These are phyloP conservation scores for Bryoerythrophyllum caledonicum DNA, from an alignment of 225 moss, liverwort and hornwort species.

Conservation along the genomic window DNA sequence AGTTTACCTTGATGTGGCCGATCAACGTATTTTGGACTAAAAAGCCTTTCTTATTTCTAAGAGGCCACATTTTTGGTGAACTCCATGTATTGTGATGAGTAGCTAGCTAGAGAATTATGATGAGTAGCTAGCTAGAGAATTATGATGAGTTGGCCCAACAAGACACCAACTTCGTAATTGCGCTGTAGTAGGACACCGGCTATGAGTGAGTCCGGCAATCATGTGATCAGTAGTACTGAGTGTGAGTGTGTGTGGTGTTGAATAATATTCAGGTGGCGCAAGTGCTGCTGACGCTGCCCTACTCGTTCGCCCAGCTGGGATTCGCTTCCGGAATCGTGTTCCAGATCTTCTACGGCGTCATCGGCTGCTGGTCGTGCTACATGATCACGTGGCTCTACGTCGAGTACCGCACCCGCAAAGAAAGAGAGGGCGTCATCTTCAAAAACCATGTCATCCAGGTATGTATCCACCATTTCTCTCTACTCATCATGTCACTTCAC, in stretches of 20 bases:
- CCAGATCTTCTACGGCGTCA: slow-evolving; percentile 79
- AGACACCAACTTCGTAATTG: neutral
- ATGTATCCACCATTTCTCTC: neutral
- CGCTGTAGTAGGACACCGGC: no score
- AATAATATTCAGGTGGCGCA: slow-evolving; percentile 73
- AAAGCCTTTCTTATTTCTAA: no score
- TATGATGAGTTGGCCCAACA: neutral
- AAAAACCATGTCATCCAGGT: slow-evolving; percentile 97
- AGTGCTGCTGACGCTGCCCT: slow-evolving; percentile 90
- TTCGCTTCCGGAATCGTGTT: slow-evolving; percentile 75
- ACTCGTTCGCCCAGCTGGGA: slow-evolving; percentile 90
- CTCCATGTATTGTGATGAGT: neutral
- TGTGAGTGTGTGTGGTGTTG: no score
- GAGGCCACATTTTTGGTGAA: no score
- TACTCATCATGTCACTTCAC: no score
- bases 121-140: neutral
- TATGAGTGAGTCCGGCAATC: no score
- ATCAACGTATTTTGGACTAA: no score
- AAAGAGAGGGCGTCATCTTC: slow-evolving; percentile 82
- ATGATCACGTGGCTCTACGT: slow-evolving; percentile 88
- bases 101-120: no score
- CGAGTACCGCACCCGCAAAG: slow-evolving; percentile 85
- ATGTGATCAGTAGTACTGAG: no score
- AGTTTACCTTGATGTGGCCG: no score
- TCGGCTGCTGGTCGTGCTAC: slow-evolving; percentile 96